phyloP scores from a whole-genome alignment of 192 early-diverging fungal species.

The Linnemannia schmuckeri region DNA sequence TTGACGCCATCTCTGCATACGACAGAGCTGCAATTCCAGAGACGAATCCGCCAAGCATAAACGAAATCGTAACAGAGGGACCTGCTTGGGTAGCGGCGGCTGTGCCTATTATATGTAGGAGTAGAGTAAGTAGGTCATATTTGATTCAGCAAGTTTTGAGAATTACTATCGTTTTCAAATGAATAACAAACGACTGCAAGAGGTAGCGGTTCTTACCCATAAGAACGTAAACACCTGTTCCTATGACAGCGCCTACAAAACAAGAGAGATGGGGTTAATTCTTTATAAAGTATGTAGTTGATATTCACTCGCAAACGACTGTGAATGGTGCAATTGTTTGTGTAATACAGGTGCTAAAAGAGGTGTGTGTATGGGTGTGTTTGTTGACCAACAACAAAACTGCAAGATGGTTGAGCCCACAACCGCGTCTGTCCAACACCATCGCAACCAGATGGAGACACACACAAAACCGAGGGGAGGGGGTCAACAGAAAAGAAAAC shows the following conservation, averaged over 20 bases:
- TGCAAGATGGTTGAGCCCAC: slow-evolving; percentile 8
- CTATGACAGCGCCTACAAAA: slow-evolving; percentile 43
- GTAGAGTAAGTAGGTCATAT: not conserved
- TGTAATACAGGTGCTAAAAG: not conserved
- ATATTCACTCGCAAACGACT: not conserved
- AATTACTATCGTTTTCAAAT: not conserved
- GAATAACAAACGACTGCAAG: not conserved
- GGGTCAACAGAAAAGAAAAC: not conserved
- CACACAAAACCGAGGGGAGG: not conserved
- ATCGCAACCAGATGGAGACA: not conserved
- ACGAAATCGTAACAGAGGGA: slow-evolving; percentile 86
- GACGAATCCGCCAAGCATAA: slow-evolving; percentile 82
- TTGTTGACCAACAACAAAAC: not conserved
- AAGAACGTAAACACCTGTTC: slow-evolving; percentile 49
- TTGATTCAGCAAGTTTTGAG: not conserved
- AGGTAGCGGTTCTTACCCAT: slow-evolving; percentile 28
- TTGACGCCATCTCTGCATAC: slow-evolving; percentile 89
- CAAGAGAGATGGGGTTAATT: not conserved
- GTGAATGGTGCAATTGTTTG: not conserved
- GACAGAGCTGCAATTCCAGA: slow-evolving; percentile 82
- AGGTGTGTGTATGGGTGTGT: not conserved
- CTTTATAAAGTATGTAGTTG: not conserved
- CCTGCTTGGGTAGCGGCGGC: slow-evolving; percentile 85
- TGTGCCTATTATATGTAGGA: slow-evolving; percentile 50
- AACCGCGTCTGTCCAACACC: not conserved